A percentile compares a stretch with the other conserved stretches of the same genome.
Conservation (phyloP, 345 rosid genomes). For the Ricinus communis region DNA sequence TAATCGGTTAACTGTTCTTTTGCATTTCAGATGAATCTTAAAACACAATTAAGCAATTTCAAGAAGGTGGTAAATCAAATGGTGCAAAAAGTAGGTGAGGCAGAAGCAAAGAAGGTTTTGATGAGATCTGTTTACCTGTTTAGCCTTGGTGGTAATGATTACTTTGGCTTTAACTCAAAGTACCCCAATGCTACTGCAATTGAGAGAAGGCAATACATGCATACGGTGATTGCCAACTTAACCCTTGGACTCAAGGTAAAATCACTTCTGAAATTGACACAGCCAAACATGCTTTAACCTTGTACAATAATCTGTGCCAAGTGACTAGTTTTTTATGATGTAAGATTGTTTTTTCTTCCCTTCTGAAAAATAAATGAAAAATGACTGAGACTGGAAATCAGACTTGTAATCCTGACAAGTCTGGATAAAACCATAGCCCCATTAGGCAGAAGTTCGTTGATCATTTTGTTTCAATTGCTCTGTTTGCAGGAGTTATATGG, state of each 20-base stretch:
- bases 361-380: no score
- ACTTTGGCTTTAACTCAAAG: not conserved
- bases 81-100: conserved; percentile 20
- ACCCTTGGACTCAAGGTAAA: conserved; percentile 16
- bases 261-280: not conserved
- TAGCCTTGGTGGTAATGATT: conserved; percentile 30
- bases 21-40: conserved; percentile 7
- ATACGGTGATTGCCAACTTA: conserved; percentile 21
- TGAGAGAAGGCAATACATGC: conserved; percentile 6
- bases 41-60: conserved; percentile 22
- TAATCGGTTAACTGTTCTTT: no score
- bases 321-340: not conserved
- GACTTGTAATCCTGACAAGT: no score
- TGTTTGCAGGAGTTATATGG: conserved; percentile 11
- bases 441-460: no score
- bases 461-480: no score
- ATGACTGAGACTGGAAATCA: no score
- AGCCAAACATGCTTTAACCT: not conserved
- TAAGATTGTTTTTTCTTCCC: no score
- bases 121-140: conserved; percentile 24
- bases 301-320: not conserved
- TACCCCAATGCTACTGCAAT: not conserved
- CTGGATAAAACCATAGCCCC: no score
- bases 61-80: conserved; percentile 19
- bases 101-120: conserved; percentile 17